Evolutionary conservation across 495 filamentous ascomycete genomes (phyloP).

Genomic region (Articulospora tetracladia): DNA sequence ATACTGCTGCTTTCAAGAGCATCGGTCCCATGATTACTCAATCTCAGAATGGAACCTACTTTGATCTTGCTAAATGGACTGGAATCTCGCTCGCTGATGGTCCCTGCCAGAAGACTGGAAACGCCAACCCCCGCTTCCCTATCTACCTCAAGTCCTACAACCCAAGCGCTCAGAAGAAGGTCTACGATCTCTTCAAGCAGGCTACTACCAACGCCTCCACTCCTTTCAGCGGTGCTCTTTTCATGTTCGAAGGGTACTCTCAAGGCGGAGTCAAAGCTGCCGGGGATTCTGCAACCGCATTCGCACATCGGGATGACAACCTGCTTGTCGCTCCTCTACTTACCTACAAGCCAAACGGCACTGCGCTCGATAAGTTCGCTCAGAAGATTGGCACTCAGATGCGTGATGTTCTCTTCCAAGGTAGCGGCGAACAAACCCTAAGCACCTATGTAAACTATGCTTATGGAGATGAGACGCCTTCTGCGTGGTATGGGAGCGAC

Average conservation of each 20-base stretch:
- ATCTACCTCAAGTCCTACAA: constrained; percentile 44
- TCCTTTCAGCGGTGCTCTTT: constrained; percentile 32
- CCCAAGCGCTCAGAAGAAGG: constrained; percentile 34
- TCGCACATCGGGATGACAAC: constrained; percentile 39
- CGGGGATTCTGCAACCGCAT: constrained; percentile 33
- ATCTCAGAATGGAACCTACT: constrained; percentile 35
- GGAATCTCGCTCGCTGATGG: constrained; percentile 31
- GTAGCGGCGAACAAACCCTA: constrained; percentile 32
- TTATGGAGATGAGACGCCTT: constrained; percentile 42
- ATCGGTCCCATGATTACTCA: constrained; percentile 38
- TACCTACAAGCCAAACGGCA: constrained; percentile 30
- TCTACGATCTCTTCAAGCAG: constrained; percentile 37
- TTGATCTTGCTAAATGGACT: constrained; percentile 40
- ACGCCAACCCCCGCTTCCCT: constrained; percentile 47
- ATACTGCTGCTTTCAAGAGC: constrained; percentile 40
- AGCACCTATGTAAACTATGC: constrained; percentile 60
- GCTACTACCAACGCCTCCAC: constrained; percentile 22
- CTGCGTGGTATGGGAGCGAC: constrained; percentile 48
- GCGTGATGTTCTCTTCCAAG: constrained; percentile 37
- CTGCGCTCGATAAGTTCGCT: constrained; percentile 32
- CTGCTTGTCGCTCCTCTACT: constrained; percentile 42
- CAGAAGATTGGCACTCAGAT: constrained; percentile 36
- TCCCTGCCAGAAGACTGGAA: constrained; percentile 43
- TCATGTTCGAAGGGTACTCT: constrained; percentile 56
- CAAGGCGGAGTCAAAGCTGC: constrained; percentile 40